Percentiles rank a stretch among this genome's conserved stretches.
phyloP scores from a whole-genome alignment of 148 eudicot genomes.

The Rhododendron simsii region DNA sequence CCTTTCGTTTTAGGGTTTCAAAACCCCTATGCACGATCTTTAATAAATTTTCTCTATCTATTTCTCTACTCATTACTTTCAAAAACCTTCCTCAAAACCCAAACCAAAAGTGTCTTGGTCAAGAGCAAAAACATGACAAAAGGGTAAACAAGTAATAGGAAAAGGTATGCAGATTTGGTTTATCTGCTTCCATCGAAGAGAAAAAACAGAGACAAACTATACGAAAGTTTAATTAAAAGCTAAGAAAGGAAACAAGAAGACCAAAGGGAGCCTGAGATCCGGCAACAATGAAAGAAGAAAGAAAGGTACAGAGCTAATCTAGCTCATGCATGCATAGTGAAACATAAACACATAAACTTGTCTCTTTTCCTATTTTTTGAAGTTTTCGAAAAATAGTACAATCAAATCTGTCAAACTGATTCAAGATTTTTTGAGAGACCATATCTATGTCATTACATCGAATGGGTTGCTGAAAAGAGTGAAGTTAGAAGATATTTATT shows the following conservation, averaged over 20 bases:
- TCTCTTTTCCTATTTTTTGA: not conserved
- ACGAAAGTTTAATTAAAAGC: not conserved
- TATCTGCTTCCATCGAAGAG: not conserved
- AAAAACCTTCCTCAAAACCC: too few species aligned
- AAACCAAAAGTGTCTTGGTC: not conserved
- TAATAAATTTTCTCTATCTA: too few species aligned
- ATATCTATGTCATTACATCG: not conserved
- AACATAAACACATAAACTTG: not conserved
- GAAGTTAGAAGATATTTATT: not conserved
- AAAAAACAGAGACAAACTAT: not conserved
- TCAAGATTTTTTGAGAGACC: not conserved
- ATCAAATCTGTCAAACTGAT: not conserved
- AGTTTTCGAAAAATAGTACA: not conserved
- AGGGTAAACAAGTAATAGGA: not conserved
- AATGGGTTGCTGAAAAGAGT: not conserved
- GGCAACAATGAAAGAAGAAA: not conserved
- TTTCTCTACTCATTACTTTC: too few species aligned
- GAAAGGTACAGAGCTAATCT: not conserved
- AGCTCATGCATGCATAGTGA: not conserved
- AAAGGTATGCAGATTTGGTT: not conserved
- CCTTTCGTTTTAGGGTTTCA: not conserved
- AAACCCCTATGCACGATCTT: too few species aligned
- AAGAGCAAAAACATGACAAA: not conserved
- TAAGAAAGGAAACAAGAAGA: not conserved
- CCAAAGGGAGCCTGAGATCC: not conserved